Base-by-base conservation (phyloP, 805 yeast genomes). In the Clavispora santaluciae region DNA sequence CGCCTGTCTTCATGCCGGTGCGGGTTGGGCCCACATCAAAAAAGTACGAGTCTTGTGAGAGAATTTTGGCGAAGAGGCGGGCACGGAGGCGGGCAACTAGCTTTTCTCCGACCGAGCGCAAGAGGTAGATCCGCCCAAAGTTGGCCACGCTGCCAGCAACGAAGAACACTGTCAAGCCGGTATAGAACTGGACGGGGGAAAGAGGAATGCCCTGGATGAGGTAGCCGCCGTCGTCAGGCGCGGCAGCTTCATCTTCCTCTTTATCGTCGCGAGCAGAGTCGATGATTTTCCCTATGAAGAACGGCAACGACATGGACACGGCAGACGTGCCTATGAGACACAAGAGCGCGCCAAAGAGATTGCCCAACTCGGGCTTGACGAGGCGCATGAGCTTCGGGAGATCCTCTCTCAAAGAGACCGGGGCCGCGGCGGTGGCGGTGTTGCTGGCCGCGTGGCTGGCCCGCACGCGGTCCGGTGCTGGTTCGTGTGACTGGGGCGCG, bases 11-110 rank as follows among this genome's bases (percentile, higher is more conserved):
- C 72, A 69, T 69, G 18, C 73, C 73, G 3, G 40, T 42, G 26
- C 57, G 54, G n/a, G 51, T 51, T 7, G 74, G 73, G 44, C 93
- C 89, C 23, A 80, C 79, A 55, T 91, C 98, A 64, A 90, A 80
- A 55, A 91, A 91, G 49, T 85, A 84, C 4, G 95, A 81, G 60
- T 90, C 96, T 57, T 90, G 96, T 35, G 79, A 79, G 41, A 91
- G 70, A 12, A 91, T 78, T 36, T 83, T 86, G 55, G 78, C 78
- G 60, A 88, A 78, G 26, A 91, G 78, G 41, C 86, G 73, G 8
- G 91, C 73, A 53, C 98, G 74, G 47, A 91, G 64, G 44, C 93
- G 74, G 7, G 96, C 91, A 45, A 90, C 95, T 26, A 91, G 68
- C 46, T 86, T 74, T 61, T 91, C 98, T 39, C 97, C 96, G 10